A percentile compares a stretch with the other conserved stretches of the same genome.
These are phyloP conservation scores for Torrubiellomyces zombiae DNA, from an alignment of 2,329 filamentous ascomycete genomes.

Conservation along the genomic window DNA sequence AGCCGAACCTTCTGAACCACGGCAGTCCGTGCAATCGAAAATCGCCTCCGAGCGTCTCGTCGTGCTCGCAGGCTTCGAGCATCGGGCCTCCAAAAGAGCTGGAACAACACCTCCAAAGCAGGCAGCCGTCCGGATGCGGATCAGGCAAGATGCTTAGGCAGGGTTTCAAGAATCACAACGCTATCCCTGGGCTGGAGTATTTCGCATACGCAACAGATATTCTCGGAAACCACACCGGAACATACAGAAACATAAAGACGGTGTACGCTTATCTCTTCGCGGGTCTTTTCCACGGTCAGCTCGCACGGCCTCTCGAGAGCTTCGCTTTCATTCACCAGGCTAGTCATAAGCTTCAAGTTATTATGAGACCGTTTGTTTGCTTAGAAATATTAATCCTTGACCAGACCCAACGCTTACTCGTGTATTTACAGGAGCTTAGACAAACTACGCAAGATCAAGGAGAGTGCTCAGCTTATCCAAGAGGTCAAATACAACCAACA, in stretches of 20 bases:
- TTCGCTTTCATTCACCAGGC: constrained; percentile 43
- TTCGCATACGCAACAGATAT: constrained; percentile 79
- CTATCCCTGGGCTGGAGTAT: constrained; percentile 78
- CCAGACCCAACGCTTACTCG: too few relatives aligned
- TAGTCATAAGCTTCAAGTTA: constrained; percentile 43
- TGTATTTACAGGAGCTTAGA: constrained; percentile 30
- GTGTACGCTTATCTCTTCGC: constrained; percentile 75
- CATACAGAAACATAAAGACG: constrained; percentile 62
- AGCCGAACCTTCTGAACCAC: constrained; percentile 14
- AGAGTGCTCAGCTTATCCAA: constrained; percentile 18
- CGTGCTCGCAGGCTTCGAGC: constrained; percentile 31
- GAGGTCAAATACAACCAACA: constrained; percentile 39
- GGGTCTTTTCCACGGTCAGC: constrained; percentile 74
- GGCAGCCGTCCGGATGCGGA: constrained; percentile 34
- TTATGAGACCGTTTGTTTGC: constrained; percentile 51
- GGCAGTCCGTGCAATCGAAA: constrained; percentile 26
- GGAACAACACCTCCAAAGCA: constrained; percentile 25
- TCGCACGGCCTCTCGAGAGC: constrained; percentile 74
- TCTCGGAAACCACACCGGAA: constrained; percentile 61
- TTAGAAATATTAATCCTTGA: too few relatives aligned
- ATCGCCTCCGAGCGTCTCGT: constrained; percentile 29
- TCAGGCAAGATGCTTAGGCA: constrained; percentile 12
- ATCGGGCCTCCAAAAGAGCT: constrained; percentile 34
- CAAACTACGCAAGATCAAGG: constrained; percentile 25
- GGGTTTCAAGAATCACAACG: constrained; percentile 50